These are phyloP conservation scores for Zelopaecilomyces penicillatus DNA, from an alignment of 2,329 filamentous ascomycete species.

Conservation along the genomic window DNA sequence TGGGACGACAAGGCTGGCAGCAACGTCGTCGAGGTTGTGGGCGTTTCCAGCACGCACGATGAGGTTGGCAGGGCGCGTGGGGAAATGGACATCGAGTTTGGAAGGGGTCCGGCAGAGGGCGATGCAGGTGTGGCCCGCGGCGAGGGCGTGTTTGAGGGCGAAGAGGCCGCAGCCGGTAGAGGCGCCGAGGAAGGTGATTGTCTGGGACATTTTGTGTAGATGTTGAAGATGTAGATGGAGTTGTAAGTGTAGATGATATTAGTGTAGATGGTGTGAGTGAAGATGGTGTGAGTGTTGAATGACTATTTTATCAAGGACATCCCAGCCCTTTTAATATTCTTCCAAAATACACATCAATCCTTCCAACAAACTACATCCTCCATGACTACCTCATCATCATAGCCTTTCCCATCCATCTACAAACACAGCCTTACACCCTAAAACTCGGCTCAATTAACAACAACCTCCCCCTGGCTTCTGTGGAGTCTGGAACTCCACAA, in stretches of 20 bases:
- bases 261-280: neutral
- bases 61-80: slow-evolving; percentile 23
- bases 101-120: slow-evolving; percentile 32
- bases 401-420: no score
- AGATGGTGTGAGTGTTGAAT: neutral
- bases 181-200: slow-evolving; percentile 31
- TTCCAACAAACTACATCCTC: no score
- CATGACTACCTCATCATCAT: no score
- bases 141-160: slow-evolving; percentile 28
- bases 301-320: neutral
- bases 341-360: no score
- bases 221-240: neutral
- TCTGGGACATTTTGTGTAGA: slow-evolving; percentile 11
- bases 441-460: no score
- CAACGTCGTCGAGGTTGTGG: slow-evolving; percentile 24
- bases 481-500: no score
- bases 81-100: slow-evolving; percentile 29
- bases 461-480: no score
- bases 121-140: slow-evolving; percentile 29
- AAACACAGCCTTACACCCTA: no score
- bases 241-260: neutral
- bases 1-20: slow-evolving; percentile 21
- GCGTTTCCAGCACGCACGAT: slow-evolving; percentile 31
- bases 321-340: no score
- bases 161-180: slow-evolving; percentile 33